Evolutionary conservation across 495 filamentous ascomycete genomes (phyloP), one percentile per base, ranked within the genome.

Genomic region (Chaetomidium leptoderma): DNA sequence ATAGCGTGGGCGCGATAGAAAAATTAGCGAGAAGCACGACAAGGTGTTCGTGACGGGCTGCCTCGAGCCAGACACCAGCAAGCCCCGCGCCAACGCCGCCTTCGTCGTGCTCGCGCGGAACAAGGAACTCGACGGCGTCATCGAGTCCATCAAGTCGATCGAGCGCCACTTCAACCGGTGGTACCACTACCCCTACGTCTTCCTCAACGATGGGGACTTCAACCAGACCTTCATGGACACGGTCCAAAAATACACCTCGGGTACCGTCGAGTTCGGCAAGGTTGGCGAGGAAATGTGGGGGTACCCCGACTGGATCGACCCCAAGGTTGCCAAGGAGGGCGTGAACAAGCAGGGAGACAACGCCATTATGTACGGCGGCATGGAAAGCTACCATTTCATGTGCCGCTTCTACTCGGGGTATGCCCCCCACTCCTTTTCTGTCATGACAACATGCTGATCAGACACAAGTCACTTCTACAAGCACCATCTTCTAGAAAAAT

Each of bases 311-410:
- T 97, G 95, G 95, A 86, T 93, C 57, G 91, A 99, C 70, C 78
- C 82, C 40, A 90, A 90, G 67, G 90, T 96, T 33, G 93, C 92
- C 54, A 92, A 91, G 76, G 93, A 99, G 72, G 92, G 91, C 56
- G 90, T 99, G 63, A 79, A 86, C 46, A 93, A 95, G 75, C 93
- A 99, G 71, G 93, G 93, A 65, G 93, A 99, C 76, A 86, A 86
- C 52, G 93, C 95, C 36, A 97, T 99, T 75, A 99, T 99, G 93
- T 99, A 99, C 72, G 93, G 93, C 73, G 93, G 93, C 23, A 92
- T 99, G 84, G 95, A 97, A 67, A 96, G 91, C 74, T 99, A 99
- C 71, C 93, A 99, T 69, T 87, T 95, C 75, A 95, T 95, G 90
- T 95, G 90, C 73, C 81, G 95, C 53, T 99, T 99, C 78, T 99